A percentile compares a stretch with the other conserved stretches of the same genome.
phyloP scores from a whole-genome alignment of 208 protist genomes.

The Acanthamoeba castellanii region DNA sequence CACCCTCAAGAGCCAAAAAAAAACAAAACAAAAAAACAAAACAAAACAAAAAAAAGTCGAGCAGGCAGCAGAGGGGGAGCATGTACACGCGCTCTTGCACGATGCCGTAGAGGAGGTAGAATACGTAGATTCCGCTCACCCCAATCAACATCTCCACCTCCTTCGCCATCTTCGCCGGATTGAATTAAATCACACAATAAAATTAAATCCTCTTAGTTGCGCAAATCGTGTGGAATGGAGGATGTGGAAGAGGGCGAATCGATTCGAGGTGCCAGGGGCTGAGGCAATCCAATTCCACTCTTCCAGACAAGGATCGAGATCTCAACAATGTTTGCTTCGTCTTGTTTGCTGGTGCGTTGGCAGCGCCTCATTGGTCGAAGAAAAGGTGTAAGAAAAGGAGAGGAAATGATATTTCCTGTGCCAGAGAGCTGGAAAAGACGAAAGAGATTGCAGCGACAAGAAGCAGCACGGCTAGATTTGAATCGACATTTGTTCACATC shows the following conservation, averaged over 20 bases:
- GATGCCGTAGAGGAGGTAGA: conserved; percentile 67
- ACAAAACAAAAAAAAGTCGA: not conserved
- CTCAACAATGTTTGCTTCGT: no score
- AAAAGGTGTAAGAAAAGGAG: no score
- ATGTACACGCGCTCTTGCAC: conserved; percentile 49
- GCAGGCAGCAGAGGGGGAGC: not conserved
- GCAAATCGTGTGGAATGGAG: not conserved
- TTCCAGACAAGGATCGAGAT: no score
- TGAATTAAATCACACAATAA: not conserved
- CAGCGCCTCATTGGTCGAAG: no score
- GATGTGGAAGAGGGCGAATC: no score
- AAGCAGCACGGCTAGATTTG: not conserved
- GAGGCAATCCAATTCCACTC: no score
- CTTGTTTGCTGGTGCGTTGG: no score
- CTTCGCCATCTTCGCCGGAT: not conserved
- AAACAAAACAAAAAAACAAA: no score
- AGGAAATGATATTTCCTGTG: no score
- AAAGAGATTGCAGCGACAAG: not conserved
- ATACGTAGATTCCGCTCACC: conserved; percentile 49
- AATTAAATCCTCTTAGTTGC: no score
- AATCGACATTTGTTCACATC: not conserved
- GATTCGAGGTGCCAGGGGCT: no score
- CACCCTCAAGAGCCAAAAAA: not conserved
- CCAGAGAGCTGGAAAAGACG: not conserved
- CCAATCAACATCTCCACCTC: conserved; percentile 26